Evolutionary conservation across 139 green algal genomes (phyloP), one percentile per base, ranked within the genome.

Genomic region (Chlamydomonas sp.): DNA sequence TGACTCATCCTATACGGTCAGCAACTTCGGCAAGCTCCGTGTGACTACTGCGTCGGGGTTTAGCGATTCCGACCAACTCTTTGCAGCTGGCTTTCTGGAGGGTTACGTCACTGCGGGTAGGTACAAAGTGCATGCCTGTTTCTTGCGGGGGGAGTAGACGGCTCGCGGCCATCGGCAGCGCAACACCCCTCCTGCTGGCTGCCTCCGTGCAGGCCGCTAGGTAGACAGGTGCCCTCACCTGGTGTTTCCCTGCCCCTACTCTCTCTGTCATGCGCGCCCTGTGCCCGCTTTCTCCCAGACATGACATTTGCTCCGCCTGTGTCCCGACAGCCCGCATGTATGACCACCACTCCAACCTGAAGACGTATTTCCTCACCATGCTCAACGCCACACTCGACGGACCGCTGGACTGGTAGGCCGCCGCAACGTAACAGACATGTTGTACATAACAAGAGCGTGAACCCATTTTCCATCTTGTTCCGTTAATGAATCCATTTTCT

Each of bases 21-120:
- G 89, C 90, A 94, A 95, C 84, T 96, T 95, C 81, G 94, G 95
- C 63, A 92, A 96, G 77, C 88, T 97, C 69, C 90, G 91, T 3
- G 77, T 90, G 4, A 83, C 90, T 4, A 87, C 67, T 3, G 77
- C 71, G 8, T 49, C 3, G 4, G 14, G 20, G 2, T 59, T 83
- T 68, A 80, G 62, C 60, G 82, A 91, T 20, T 6, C 62, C 1
- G 73, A 92, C 14, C 86, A 94, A 76, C 80, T 89, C 58, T 86
- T 72, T 77, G 92, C 89, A 18, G 94, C 94, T n/a, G 95, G 95
- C 59, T 96, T 82, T 61, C 9, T 94, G 58, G 94, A 97, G 62
- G 95, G 94, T 12, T 95, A 84, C 64, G 73, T 96, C 18, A 93
- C 94, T 66, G 93, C 94, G 71, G 85, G 83, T 89, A n/a, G 7